phyloP scores from a whole-genome alignment of 192 early-diverging fungal species.

The Rhizophagus clarus region DNA sequence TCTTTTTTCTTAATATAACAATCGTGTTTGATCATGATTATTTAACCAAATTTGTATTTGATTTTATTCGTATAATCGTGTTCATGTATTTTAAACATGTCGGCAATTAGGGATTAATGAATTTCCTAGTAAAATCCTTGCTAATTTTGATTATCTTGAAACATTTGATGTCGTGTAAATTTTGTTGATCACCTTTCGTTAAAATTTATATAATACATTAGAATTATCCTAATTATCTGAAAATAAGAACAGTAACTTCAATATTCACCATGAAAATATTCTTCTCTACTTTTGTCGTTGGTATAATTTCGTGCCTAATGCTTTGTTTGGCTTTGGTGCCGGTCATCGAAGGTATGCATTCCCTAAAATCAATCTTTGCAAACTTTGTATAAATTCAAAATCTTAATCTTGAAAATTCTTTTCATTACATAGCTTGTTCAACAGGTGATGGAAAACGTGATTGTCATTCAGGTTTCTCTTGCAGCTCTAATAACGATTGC shows the following conservation, averaged over 20 bases:
- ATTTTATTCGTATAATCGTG: no score
- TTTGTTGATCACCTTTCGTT: no score
- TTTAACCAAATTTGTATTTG: no score
- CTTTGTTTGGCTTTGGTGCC: neutral
- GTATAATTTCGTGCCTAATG: neutral
- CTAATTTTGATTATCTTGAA: no score
- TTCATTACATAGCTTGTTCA: constrained; percentile 5
- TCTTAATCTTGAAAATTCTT: neutral
- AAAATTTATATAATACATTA: no score
- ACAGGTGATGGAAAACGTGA: constrained; percentile 29
- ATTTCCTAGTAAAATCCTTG: no score
- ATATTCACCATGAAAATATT: neutral
- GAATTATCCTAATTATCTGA: no score
- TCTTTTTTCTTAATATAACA: no score
- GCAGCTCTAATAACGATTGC: constrained; percentile 6
- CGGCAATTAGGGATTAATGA: no score
- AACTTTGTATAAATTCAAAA: neutral
- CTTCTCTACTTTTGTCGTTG: neutral
- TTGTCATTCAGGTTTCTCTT: constrained; percentile 23
- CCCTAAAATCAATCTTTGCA: neutral
- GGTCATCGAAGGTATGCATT: neutral
- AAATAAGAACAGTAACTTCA: neutral
- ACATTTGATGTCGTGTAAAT: no score
- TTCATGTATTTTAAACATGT: no score
- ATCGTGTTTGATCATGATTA: no score